Evolutionary conservation across 2,329 filamentous ascomycete genomes (phyloP), one percentile per base, ranked within the genome.

Genomic region (Byssothecium circinans): DNA sequence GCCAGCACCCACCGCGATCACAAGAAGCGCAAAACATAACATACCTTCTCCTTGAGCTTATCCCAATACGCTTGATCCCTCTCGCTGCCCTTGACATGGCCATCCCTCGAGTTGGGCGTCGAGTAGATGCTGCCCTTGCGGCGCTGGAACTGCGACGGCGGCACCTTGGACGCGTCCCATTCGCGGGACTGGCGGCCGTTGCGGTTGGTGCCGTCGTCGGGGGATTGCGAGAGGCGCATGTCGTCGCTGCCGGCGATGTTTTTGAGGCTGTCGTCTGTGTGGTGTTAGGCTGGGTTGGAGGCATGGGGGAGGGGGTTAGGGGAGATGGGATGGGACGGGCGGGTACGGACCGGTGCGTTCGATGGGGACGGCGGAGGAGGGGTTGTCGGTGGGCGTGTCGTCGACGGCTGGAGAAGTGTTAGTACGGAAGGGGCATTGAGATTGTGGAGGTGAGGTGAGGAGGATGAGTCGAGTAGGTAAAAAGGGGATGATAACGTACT

Each of bases 51-150:
- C 63, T 72, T 73, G 41, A 74, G 47, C 63, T 73, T 84, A 52
- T 82, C 80, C 65, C 83, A 79, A 68, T 83, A 86, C 53, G 60
- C 62, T 27, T 81, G 79, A 57, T 80, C 54, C 79, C 77, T 44
- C 80, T 41, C 79, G 23, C 42, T 41, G 23, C 60, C 58, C 45
- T 83, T 83, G 42, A 86, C 74, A 62, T 86, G 82, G 15, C 83
- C 83, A 66, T 87, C 85, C 49, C 84, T 79, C 19, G 81, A 85
- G 59, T 75, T 75, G 2, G 82, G 84, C 8, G 85, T 87, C 38
- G 83, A 81, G 65, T 83, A 86, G 69, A 87, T 85, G 63, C 81
- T 86, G 45, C 84, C 84, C 70, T 85, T 83, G 62, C 82, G 81
- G 72, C 85, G 85, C 69, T 87, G 84, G 73, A 88, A 87, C 38